Conservation (phyloP, 148 eudicot genomes). For the Rhododendron williamsianum region DNA sequence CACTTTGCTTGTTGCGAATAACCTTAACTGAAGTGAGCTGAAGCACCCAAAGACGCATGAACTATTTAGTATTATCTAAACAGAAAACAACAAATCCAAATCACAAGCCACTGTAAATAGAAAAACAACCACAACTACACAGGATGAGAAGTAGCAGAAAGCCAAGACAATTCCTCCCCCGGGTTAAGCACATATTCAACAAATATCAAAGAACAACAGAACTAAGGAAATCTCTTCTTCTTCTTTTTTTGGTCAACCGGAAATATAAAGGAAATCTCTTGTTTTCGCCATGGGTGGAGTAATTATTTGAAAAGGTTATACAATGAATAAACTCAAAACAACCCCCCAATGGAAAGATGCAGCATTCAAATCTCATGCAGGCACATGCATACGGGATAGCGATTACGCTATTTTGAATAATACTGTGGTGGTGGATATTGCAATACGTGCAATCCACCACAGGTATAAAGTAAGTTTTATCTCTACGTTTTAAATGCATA, state of each 20-base stretch:
- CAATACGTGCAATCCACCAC: background rate
- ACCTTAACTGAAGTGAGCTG: slow-evolving; percentile 70
- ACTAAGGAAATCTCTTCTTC: background rate
- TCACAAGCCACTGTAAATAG: background rate
- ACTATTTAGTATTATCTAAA: background rate
- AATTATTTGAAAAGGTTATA: background rate
- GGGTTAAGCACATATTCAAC: background rate
- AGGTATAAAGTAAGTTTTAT: background rate
- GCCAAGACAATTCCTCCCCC: background rate
- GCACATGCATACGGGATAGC: background rate
- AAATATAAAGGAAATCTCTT: background rate
- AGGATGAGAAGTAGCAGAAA: background rate
- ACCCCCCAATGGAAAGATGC: background rate
- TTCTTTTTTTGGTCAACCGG: too few species aligned
- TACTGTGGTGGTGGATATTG: background rate
- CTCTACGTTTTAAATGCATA: background rate
- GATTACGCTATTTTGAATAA: background rate
- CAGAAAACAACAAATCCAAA: background rate
- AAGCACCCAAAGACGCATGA: background rate
- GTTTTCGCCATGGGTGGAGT: background rate
- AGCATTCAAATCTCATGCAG: background rate
- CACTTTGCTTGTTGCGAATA: slow-evolving; percentile 77
- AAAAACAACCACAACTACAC: background rate
- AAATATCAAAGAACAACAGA: background rate
- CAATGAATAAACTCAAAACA: background rate